Percentiles rank a stretch among this genome's conserved stretches.
Evolutionary conservation across 2,329 filamentous ascomycete species (phyloP).

Genomic region (Rhexocercosporidium sp.): DNA sequence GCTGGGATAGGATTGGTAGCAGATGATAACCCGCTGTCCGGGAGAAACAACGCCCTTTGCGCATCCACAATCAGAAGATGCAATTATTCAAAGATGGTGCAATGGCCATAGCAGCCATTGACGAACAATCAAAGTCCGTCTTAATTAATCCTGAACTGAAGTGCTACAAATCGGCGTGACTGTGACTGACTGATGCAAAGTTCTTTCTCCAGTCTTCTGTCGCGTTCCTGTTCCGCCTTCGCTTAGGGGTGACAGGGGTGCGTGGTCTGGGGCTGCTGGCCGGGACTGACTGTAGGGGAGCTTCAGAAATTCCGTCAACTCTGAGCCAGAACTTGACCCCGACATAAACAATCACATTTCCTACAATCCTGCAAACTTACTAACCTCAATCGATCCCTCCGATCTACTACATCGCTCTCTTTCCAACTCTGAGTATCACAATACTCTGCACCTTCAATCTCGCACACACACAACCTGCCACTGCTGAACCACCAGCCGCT

Average conservation of each 20-base stretch:
- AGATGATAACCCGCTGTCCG: neutral
- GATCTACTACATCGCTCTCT: neutral
- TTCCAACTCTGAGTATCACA: conserved; percentile 4
- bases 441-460: conserved; percentile 1
- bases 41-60: neutral
- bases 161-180: neutral
- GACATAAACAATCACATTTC: neutral
- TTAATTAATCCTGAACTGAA: neutral
- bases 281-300: neutral
- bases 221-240: neutral
- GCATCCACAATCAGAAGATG: neutral
- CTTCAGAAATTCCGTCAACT: neutral
- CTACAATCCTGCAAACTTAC: conserved; percentile 6
- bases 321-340: neutral
- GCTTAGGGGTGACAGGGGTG: conserved; percentile 1
- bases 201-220: neutral
- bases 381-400: neutral
- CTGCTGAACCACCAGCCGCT: conserved; percentile 22
- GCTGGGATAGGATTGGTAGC: neutral
- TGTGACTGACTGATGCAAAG: neutral
- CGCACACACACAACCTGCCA: conserved; percentile 8
- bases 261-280: neutral
- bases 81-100: neutral
- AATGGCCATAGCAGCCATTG: neutral
- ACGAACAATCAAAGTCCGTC: neutral